These are phyloP conservation scores for Auricularia sp. DNA, from an alignment of 768 basidiomycete species.

Conservation along the genomic window DNA sequence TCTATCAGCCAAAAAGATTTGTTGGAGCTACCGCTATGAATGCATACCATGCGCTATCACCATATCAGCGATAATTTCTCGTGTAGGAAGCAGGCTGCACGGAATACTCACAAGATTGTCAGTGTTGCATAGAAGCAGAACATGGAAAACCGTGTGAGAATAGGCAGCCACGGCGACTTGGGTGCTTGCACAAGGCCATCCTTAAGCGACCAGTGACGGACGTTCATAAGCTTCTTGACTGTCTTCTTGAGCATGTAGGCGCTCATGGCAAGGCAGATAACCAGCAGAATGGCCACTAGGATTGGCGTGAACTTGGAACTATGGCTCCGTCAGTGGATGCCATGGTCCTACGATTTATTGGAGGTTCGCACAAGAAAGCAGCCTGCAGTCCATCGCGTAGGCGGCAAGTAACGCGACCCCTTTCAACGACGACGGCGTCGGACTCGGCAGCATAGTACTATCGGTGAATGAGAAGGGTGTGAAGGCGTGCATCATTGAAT, in stretches of 20 bases:
- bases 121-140: neutral
- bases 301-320: neutral
- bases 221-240: neutral
- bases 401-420: neutral
- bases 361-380: neutral
- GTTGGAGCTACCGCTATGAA: no score
- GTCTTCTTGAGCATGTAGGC: neutral
- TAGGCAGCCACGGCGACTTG: neutral
- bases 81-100: no score
- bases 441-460: neutral
- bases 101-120: neutral
- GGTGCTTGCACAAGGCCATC: neutral
- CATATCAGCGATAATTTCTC: no score
- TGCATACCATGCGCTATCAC: neutral
- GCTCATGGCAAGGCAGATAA: neutral
- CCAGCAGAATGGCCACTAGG: neutral
- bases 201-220: neutral
- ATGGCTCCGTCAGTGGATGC: neutral
- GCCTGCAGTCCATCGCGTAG: neutral
- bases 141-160: neutral
- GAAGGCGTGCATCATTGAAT: neutral
- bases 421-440: neutral
- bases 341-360: neutral
- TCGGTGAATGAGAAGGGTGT: no score
- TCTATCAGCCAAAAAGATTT: neutral